These are phyloP conservation scores for Chrysoporthe puriensis DNA, from an alignment of 2,329 filamentous ascomycete species.

Conservation along the genomic window DNA sequence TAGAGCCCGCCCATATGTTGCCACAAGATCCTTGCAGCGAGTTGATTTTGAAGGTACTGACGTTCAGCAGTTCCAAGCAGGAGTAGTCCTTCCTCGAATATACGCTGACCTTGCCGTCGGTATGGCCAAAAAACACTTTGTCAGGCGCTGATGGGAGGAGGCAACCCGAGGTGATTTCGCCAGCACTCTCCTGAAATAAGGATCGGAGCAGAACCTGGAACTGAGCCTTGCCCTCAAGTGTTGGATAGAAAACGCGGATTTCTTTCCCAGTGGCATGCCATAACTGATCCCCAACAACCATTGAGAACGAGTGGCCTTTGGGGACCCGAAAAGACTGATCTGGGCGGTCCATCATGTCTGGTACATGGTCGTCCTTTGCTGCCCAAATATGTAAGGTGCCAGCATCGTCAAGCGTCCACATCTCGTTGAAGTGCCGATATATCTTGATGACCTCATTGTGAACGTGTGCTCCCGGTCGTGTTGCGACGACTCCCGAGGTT, in stretches of 20 bases:
- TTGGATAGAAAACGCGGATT: slow-evolving; percentile 80
- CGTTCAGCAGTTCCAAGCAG: slow-evolving; percentile 78
- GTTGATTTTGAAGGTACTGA: slow-evolving; percentile 96
- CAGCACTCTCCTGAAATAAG: slow-evolving; percentile 71
- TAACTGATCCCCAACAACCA: slow-evolving; percentile 80
- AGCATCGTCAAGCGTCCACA: slow-evolving; percentile 93
- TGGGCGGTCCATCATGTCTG: slow-evolving; percentile 74
- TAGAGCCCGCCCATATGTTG: slow-evolving; percentile 91
- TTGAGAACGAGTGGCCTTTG: slow-evolving; percentile 83
- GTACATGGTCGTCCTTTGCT: slow-evolving; percentile 71
- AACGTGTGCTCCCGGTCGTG: slow-evolving; percentile 73
- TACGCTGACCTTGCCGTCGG: slow-evolving; percentile 92
- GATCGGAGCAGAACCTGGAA: slow-evolving; percentile 78
- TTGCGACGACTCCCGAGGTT: slow-evolving; percentile 70
- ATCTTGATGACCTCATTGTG: slow-evolving; percentile 83
- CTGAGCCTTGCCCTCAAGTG: slow-evolving; percentile 65
- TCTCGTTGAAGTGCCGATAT: slow-evolving; percentile 80
- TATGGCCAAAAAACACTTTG: slow-evolving; percentile 86
- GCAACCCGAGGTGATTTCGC: slow-evolving; percentile 86
- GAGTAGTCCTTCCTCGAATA: slow-evolving; percentile 79
- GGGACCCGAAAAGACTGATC: slow-evolving; percentile 75
- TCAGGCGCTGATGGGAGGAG: slow-evolving; percentile 74
- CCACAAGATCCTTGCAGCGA: slow-evolving; percentile 79
- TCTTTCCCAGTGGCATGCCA: slow-evolving; percentile 91
- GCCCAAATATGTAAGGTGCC: slow-evolving; percentile 88